These are phyloP conservation scores for Collybia sordida DNA, from an alignment of 768 basidiomycete genomes.

Conservation along the genomic window DNA sequence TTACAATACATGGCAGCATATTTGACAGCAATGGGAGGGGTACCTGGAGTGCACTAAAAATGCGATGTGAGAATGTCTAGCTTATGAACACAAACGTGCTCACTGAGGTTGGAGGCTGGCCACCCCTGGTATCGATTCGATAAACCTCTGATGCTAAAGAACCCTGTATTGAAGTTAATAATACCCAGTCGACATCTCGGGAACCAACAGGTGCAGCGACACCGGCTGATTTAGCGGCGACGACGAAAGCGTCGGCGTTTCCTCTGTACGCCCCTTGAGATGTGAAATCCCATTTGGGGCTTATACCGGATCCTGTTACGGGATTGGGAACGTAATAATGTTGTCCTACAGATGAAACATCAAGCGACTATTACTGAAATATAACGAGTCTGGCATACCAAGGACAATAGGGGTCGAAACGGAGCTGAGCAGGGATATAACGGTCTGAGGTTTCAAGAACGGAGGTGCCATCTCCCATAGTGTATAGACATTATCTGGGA, in stretches of 20 bases:
- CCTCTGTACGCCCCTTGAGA: conserved; percentile 35
- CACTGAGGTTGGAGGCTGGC: conserved; percentile 53
- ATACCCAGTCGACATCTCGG: conserved; percentile 55
- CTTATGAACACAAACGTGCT: conserved; percentile 12
- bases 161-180: conserved; percentile 46
- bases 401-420: conserved; percentile 19
- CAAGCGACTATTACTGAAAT: background rate
- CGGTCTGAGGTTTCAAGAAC: conserved; percentile 1
- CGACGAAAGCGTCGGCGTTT: conserved; percentile 44
- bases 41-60: conserved; percentile 37
- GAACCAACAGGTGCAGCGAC: conserved; percentile 40
- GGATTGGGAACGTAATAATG: conserved; percentile 60
- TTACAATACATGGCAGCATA: conserved; percentile 54
- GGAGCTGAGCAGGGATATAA: conserved; percentile 11
- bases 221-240: conserved; percentile 41
- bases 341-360: conserved; percentile 28
- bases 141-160: conserved; percentile 49
- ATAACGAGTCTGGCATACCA: conserved; percentile 5
- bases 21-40: conserved; percentile 43
- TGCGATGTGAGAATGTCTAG: background rate
- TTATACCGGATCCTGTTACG: conserved; percentile 34
- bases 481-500: conserved; percentile 28
- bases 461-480: conserved; percentile 23
- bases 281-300: conserved; percentile 60
- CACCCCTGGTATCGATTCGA: conserved; percentile 50